These are phyloP conservation scores for Meripilus lineatus DNA, from an alignment of 1,284 basidiomycete species.

Conservation along the genomic window DNA sequence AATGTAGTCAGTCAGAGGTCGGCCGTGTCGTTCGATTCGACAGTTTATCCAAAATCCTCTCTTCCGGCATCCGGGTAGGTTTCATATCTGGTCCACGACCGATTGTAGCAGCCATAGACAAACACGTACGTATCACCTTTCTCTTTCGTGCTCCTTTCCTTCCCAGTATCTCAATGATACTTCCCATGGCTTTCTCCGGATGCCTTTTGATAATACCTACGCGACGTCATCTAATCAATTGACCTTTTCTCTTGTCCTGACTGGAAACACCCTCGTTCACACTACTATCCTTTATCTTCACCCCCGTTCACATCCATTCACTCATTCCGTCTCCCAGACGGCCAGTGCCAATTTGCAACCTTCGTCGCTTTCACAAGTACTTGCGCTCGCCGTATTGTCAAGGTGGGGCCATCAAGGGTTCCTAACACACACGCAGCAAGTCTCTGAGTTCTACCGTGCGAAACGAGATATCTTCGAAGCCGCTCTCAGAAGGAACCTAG, in stretches of 20 bases:
- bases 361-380: slow-evolving; percentile 74
- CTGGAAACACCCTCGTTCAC: too few relatives aligned
- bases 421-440: slow-evolving; percentile 62
- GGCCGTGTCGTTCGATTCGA: slow-evolving; percentile 85
- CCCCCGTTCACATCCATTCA: too few relatives aligned
- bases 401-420: slow-evolving; percentile 83
- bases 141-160: background rate
- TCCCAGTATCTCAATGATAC: too few relatives aligned
- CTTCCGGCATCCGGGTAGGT: slow-evolving; percentile 78
- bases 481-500: slow-evolving; percentile 71
- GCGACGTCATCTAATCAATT: too few relatives aligned
- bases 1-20: slow-evolving; percentile 51
- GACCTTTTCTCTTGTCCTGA: too few relatives aligned
- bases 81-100: slow-evolving; percentile 78
- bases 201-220: too few relatives aligned
- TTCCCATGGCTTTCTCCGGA: background rate
- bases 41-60: slow-evolving; percentile 84
- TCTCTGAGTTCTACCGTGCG: slow-evolving; percentile 78
- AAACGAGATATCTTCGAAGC: slow-evolving; percentile 81
- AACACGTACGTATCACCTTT: slow-evolving; percentile 45
- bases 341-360: slow-evolving; percentile 76
- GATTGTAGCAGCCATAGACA: slow-evolving; percentile 73
- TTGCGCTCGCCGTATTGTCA: slow-evolving; percentile 66
- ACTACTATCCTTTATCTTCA: slow-evolving; percentile 14
- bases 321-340: slow-evolving; percentile 39